Base-by-base conservation (phyloP, 2,329 filamentous ascomycete species). In the Nothopassalora personata region DNA sequence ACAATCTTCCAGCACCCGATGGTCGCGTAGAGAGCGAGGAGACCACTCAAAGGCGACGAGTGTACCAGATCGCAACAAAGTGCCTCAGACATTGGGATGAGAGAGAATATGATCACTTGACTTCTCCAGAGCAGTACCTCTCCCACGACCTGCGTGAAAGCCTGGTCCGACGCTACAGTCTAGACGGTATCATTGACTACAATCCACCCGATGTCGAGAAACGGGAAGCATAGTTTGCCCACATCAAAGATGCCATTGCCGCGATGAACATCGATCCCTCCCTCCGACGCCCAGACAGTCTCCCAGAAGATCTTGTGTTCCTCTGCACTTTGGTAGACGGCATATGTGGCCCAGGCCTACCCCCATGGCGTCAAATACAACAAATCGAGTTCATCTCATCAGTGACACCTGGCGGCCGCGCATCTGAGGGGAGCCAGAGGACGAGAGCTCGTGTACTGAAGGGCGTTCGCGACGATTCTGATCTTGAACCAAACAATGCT, bases 221-320 rank as follows among this genome's bases (percentile, higher is more conserved):
- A 31, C 18, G 47, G 27, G 19, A 27, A 31, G 47, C 47, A 27
- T 50, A 7, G 47, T 31, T 50, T 15, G 27, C n/a, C 8, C 15
- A 27, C 11, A 27, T 50, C 3, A 23, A n/a, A 9, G 27, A 15
- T 10, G 47, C 47, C 11, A 50, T 50, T 50, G 47, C 47, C 2
- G 28, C 47, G 5, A 2, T 50, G 47, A 9, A 50, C 13, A n/a
- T 50, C 47, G 47, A 50, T 6, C 15, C 19, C 27, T 13, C 9
- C n/a, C 15, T 28, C 15, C 47, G n/a, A 6, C 45, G 43, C 9
- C 43, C 45, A 33, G 28, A 31, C 1, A 27, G 18, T 11, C 28
- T 56, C 8, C 54, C 54, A 33, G 54, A 15, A n/a, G 54, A 56
- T 19, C 31, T 56, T 15, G 28, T 36, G n/a, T 56, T 50, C 36